Conservation (phyloP, 306 rosid genomes). For the Pyrus communis region DNA sequence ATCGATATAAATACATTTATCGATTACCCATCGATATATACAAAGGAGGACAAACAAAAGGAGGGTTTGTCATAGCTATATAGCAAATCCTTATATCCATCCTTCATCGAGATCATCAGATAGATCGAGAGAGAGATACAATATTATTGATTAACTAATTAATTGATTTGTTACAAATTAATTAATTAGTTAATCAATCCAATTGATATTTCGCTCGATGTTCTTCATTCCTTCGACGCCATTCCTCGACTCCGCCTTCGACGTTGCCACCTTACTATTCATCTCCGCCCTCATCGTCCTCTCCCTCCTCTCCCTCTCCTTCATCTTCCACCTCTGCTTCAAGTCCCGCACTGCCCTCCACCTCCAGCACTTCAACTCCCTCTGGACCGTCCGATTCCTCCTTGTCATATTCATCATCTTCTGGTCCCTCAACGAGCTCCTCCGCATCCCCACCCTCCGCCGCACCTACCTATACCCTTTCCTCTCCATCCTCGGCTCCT, state of each 20-base stretch:
- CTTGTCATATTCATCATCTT: slow-evolving; percentile 49
- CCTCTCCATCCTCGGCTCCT: not conserved
- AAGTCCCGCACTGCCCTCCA: slow-evolving; percentile 53
- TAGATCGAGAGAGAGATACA: not conserved
- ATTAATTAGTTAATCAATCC: not conserved
- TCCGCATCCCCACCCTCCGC: slow-evolving; percentile 46
- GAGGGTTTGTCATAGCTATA: not conserved
- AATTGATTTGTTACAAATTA: not conserved
- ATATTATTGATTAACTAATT: not conserved
- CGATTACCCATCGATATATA: not conserved
- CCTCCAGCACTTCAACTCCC: slow-evolving; percentile 57
- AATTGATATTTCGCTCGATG: slow-evolving; percentile 32
- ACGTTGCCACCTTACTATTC: slow-evolving; percentile 38
- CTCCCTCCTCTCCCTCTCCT: slow-evolving; percentile 49
- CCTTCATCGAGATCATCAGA: not conserved
- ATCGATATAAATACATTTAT: not conserved
- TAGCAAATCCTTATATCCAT: not conserved
- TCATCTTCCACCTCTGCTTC: slow-evolving; percentile 64
- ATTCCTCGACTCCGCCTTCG: slow-evolving; percentile 35
- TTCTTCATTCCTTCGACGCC: slow-evolving; percentile 32
- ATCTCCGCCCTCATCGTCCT: slow-evolving; percentile 40
- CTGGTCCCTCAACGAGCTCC: slow-evolving; percentile 61
- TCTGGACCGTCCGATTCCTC: slow-evolving; percentile 75
- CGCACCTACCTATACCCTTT: slow-evolving; percentile 17
- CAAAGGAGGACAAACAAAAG: not conserved